These are phyloP conservation scores for Rhodotorula taiwanensis DNA, from an alignment of 768 basidiomycete species.

Conservation along the genomic window DNA sequence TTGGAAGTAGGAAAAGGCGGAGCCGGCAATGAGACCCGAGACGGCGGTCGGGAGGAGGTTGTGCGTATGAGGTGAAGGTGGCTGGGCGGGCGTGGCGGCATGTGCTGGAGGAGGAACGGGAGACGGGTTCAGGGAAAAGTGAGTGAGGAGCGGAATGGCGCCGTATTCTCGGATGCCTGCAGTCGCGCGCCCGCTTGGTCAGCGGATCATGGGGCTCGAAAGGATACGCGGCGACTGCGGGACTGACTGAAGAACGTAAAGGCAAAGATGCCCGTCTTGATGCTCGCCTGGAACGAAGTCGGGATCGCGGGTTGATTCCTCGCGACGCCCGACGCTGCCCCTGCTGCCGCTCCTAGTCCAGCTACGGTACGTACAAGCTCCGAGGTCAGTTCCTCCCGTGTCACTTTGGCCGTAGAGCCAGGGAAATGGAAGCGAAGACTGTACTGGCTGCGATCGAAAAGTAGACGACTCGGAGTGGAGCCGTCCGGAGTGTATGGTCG, in stretches of 20 bases:
- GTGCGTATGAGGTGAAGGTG: conserved; percentile 8
- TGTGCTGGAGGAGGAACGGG: background rate
- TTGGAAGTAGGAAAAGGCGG: conserved; percentile 29
- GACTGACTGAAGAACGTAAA: conserved; percentile 40
- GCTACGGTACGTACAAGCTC: too few species aligned
- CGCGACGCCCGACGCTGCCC: conserved; percentile 28
- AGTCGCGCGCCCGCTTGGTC: too few species aligned
- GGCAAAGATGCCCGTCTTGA: conserved; percentile 31
- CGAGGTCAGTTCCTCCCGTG: background rate
- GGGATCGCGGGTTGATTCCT: conserved; percentile 37
- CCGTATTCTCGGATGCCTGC: conserved; percentile 31
- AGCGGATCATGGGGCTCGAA: background rate
- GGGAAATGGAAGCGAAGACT: background rate
- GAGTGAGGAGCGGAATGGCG: conserved; percentile 15
- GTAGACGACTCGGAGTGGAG: conserved; percentile 21
- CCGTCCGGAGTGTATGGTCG: conserved; percentile 30
- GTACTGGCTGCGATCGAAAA: conserved; percentile 13
- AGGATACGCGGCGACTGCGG: too few species aligned
- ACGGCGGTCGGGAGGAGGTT: conserved; percentile 26
- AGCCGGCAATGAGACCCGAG: conserved; percentile 21
- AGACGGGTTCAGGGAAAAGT: conserved; percentile 13
- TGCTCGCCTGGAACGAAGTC: conserved; percentile 27
- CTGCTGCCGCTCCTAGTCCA: conserved; percentile 26
- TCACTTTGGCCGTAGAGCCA: background rate
- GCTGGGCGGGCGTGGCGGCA: background rate